These are phyloP conservation scores for Phytophthora pistaciae DNA, from an alignment of 352 stramenopile genomes.

Conservation along the genomic window DNA sequence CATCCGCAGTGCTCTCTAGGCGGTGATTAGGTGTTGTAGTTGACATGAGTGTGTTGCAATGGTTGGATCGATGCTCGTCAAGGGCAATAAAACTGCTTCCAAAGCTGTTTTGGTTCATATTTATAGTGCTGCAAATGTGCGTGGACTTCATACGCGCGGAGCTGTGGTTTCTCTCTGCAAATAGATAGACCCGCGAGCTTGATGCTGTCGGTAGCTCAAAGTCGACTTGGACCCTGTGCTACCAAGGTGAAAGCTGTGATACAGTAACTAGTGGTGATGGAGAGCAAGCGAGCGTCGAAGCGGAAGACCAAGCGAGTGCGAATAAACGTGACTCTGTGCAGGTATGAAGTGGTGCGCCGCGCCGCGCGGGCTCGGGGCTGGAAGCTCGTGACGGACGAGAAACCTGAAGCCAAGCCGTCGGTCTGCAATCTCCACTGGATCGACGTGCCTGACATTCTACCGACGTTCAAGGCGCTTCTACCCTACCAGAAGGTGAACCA, in stretches of 20 bases:
- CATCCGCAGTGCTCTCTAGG: slow-evolving; percentile 60
- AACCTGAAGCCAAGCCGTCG: slow-evolving; percentile 66
- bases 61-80: not conserved
- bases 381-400: slow-evolving; percentile 78
- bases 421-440: slow-evolving; percentile 96
- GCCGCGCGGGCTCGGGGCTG: slow-evolving; percentile 80
- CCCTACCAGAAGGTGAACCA: slow-evolving; percentile 97
- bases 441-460: slow-evolving; percentile 92
- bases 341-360: slow-evolving; percentile 87
- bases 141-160: not conserved
- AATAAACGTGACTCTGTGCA: slow-evolving; percentile 80
- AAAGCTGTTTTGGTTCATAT: not conserved
- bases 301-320: slow-evolving; percentile 61
- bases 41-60: not conserved
- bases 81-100: not conserved
- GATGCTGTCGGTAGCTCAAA: not conserved
- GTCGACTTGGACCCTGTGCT: not conserved
- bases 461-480: slow-evolving; percentile 90
- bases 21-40: not conserved
- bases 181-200: slow-evolving; percentile 4
- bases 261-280: slow-evolving; percentile 13
- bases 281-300: slow-evolving; percentile 29
- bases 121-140: slow-evolving; percentile 1
- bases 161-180: slow-evolving; percentile 10
- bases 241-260: not conserved